Conservation (phyloP, 148 eudicot genomes). For the Oxyria digyna region DNA sequence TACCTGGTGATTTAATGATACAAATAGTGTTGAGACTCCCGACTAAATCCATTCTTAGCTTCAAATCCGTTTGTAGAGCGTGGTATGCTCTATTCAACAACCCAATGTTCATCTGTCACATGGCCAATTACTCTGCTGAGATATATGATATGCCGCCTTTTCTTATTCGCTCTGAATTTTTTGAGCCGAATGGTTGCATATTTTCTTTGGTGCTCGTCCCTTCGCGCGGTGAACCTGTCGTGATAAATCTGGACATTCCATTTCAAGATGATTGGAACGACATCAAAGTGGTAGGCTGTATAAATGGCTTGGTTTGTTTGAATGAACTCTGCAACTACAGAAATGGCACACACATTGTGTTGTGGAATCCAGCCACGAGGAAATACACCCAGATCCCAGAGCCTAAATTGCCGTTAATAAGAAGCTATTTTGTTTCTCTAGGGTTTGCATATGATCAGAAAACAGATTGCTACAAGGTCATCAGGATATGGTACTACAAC, state of each 20-base stretch:
- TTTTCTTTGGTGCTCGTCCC: neutral
- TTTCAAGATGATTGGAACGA: neutral
- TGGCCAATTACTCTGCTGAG: neutral
- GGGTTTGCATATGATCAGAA: neutral
- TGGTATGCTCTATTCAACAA: neutral
- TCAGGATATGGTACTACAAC: neutral
- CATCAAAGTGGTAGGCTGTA: neutral
- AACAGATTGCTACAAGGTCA: neutral
- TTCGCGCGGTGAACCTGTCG: neutral
- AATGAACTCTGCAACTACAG: neutral
- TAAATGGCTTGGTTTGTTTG: neutral
- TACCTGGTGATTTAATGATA: neutral
- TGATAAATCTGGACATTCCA: neutral
- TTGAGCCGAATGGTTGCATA: neutral
- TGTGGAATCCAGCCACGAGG: slow-evolving; percentile 3
- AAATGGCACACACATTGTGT: neutral
- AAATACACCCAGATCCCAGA: neutral
- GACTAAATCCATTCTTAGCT: neutral
- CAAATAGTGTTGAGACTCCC: neutral
- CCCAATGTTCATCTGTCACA: neutral
- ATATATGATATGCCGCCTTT: neutral
- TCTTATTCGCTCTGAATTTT: neutral
- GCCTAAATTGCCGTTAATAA: no score
- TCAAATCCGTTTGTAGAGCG: slow-evolving; percentile 5
- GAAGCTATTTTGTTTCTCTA: neutral